These are phyloP conservation scores for Fusarium armeniacum DNA, from an alignment of 2,329 filamentous ascomycete genomes.

Conservation along the genomic window DNA sequence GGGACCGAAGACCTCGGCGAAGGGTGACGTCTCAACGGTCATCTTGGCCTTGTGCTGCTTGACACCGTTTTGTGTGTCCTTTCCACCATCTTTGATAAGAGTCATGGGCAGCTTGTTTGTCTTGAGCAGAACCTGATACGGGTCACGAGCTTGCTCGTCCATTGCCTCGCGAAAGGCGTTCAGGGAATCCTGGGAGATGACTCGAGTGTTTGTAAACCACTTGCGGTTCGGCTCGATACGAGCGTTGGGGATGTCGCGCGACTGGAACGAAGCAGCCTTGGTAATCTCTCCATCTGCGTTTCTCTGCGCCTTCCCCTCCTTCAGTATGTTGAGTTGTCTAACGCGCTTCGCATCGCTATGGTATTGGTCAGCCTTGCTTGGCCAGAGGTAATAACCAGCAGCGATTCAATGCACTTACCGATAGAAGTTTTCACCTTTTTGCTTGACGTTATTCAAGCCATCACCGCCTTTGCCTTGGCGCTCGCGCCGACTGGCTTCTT, in stretches of 20 bases:
- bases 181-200: conserved; percentile 90
- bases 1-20: conserved; percentile 89
- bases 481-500: conserved; percentile 85
- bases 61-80: conserved; percentile 78
- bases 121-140: conserved; percentile 95
- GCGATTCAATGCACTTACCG: conserved; percentile 64
- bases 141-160: conserved; percentile 88
- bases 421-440: conserved; percentile 99
- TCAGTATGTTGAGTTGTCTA: conserved; percentile 90
- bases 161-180: conserved; percentile 91
- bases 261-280: conserved; percentile 87
- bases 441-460: conserved; percentile 91
- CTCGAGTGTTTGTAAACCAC: conserved; percentile 96
- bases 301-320: conserved; percentile 84
- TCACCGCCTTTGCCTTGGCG: conserved; percentile 88
- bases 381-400: not conserved
- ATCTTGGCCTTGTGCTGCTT: conserved; percentile 97
- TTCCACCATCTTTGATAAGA: conserved; percentile 81
- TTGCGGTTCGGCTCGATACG: conserved; percentile 95
- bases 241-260: conserved; percentile 82
- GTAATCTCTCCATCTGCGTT: conserved; percentile 88
- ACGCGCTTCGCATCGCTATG: conserved; percentile 82
- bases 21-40: conserved; percentile 87
- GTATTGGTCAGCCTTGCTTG: conserved; percentile 20
- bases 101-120: conserved; percentile 98